Base-by-base conservation (phyloP, 2,329 filamentous ascomycete genomes). In the Thelonectria discophora region DNA sequence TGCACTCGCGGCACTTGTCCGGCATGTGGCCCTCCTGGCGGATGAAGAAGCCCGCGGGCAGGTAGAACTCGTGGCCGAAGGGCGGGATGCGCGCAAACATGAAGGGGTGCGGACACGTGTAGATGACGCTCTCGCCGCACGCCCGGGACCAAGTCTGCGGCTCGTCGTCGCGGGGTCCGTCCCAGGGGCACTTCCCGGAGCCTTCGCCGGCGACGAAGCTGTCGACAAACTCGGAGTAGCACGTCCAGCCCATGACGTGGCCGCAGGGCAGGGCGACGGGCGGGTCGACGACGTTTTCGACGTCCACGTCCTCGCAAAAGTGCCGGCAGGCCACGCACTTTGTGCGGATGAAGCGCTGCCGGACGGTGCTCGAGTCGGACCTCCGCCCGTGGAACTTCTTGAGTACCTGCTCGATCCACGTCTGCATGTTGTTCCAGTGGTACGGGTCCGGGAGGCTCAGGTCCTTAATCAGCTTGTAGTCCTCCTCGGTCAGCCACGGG, bases 361-460 rank as follows among this genome's bases (percentile, higher is more conserved):
- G 60, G 17, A 57, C 21, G 7, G 27, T 21, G 24, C 21, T 18
- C 17, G 20, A n/a, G 15, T 46, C 63, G 3, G 20, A 15, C 2
- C 12, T 8, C 3, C 43, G 39, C 13, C 37, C 63, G 27, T 50
- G 3, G 27, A 62, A 66, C 32, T 34, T 48, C 9, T 1, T 9
- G 10, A 53, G 32, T 11, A 58, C 3, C 2, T 21, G 52, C 1
- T n/a, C 6, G 1, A 30, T 39, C 68, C 68, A 70, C 3, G 2
- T 1, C 6, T 27, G 27, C 17, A 56, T 17, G 30, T 58, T 62
- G 3, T 15, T n/a, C 54, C 48, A 58, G 39, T 50, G 43, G 37
- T 60, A 70, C 12, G 53, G 48, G 32, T 67, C 66, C 1, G 68
- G 68, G 9, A 68, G 58, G 18, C 65, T 68, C n/a, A 69, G 20